Conservation (phyloP, 345 rosid species). For the Hibiscus trionum region DNA sequence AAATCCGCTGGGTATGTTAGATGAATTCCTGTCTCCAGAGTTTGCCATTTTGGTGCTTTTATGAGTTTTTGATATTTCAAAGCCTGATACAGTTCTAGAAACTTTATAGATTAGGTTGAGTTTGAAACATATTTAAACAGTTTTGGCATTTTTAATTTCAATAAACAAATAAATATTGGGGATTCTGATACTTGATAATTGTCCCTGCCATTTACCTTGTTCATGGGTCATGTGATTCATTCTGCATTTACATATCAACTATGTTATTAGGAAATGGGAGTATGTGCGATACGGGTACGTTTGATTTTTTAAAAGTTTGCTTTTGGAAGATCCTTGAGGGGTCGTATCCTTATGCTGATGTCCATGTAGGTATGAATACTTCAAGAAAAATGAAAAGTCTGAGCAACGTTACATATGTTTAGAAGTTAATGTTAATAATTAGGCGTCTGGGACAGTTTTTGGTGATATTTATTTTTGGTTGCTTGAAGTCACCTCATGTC, state of each 20-base stretch:
- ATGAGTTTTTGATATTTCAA: neutral
- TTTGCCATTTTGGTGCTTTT: neutral
- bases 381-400: neutral
- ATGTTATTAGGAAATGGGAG: neutral
- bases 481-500: neutral
- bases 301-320: neutral
- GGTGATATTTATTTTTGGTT: constrained; percentile 1
- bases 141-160: neutral
- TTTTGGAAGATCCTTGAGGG: neutral
- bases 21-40: neutral
- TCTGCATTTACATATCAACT: neutral
- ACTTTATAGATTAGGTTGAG: neutral
- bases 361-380: neutral
- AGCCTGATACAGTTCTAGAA: neutral
- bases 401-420: neutral
- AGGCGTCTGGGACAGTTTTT: neutral
- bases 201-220: neutral
- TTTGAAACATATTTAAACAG: neutral
- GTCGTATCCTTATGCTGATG: neutral
- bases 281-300: neutral
- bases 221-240: neutral
- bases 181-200: neutral
- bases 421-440: neutral
- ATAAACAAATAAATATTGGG: neutral
- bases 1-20: constrained; percentile 74